Base-by-base conservation (phyloP, 2,329 filamentous ascomycete genomes). In the Diplodia scrobiculata region DNA sequence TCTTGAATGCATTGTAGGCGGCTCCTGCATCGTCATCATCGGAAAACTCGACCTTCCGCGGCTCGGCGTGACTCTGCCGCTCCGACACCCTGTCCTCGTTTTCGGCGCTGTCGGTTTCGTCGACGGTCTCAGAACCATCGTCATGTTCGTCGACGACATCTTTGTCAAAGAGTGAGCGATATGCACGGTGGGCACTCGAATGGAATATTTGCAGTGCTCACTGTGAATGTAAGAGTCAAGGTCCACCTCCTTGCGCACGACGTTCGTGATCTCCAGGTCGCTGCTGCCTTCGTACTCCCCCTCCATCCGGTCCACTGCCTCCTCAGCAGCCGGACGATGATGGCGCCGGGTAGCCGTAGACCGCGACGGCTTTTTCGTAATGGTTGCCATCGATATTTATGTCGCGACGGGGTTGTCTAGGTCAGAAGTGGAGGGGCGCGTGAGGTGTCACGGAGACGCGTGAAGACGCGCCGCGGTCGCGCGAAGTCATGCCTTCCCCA, bases 1-100 rank as follows among this genome's bases (percentile, higher is more conserved):
- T 85, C 72, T 88, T 89, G 74, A 87, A 88, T n/a, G 83, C 82
- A 48, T 85, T 79, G 69, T 91, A 91, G 7, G 83, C 82, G 25
- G 82, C 81, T 29, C 85, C 84, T 1, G 72, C 71, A 63, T 81
- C 77, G 47, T 86, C 86, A 41, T 89, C 86, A 66, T 87, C 86
- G 67, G 66, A 69, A 50, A 66, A 68, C 3, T 69, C 68, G 1
- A 71, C 59, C 38, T 63, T 69, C 14, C 55, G 34, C 7, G 55
- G 29, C 65, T 32, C 17, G n/a, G 1, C 19, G 14, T 27, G 36
- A 4, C 29, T 13, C 17, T 10, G 41, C 19, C 6, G 19, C n/a
- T 5, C 63, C 51, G 45, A 17, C 34, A 29, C 38, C 13, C 50
- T 5, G n/a, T 54, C 66, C 3, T 63, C 34, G 2, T 51, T n/a